These are phyloP conservation scores for Spatholobus suberectus DNA, from an alignment of 306 rosid genomes.

Conservation along the genomic window DNA sequence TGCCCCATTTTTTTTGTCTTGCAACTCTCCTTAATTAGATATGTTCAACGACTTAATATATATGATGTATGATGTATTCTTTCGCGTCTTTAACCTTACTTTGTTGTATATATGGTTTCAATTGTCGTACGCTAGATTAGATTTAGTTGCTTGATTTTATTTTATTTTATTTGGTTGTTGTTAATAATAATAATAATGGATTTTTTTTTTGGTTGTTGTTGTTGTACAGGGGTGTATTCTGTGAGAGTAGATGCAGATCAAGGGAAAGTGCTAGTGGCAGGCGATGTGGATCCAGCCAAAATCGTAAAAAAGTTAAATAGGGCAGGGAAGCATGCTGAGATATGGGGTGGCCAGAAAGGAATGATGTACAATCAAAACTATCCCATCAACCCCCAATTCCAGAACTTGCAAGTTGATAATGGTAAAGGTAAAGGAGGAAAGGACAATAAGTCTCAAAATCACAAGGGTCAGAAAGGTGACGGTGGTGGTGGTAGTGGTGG, in stretches of 20 bases:
- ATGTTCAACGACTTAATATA: neutral
- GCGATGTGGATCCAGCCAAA: slow-evolving; percentile 56
- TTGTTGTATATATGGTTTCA: neutral
- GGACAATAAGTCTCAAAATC: slow-evolving; percentile 50
- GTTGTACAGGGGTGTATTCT: slow-evolving; percentile 57
- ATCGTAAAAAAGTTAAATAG: slow-evolving; percentile 65
- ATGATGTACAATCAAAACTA: slow-evolving; percentile 37
- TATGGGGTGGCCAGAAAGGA: slow-evolving; percentile 56
- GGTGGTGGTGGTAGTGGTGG: slow-evolving; percentile 41
- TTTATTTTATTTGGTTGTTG: no score
- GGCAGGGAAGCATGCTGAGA: slow-evolving; percentile 71
- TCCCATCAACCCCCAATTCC: slow-evolving; percentile 58
- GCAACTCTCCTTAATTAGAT: neutral
- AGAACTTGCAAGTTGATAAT: slow-evolving; percentile 46
- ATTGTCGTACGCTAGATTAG: neutral
- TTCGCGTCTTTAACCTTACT: neutral
- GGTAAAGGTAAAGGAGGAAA: slow-evolving; percentile 48
- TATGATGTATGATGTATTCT: neutral
- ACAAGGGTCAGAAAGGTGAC: slow-evolving; percentile 45
- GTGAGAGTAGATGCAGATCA: slow-evolving; percentile 59
- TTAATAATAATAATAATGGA: neutral
- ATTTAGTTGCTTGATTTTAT: neutral
- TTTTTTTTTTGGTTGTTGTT: neutral
- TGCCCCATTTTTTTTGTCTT: neutral
- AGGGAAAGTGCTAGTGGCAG: slow-evolving; percentile 66